Evolutionary conservation across 441 rosid species (phyloP).

Genomic region (Arabidopsis hybrid): DNA sequence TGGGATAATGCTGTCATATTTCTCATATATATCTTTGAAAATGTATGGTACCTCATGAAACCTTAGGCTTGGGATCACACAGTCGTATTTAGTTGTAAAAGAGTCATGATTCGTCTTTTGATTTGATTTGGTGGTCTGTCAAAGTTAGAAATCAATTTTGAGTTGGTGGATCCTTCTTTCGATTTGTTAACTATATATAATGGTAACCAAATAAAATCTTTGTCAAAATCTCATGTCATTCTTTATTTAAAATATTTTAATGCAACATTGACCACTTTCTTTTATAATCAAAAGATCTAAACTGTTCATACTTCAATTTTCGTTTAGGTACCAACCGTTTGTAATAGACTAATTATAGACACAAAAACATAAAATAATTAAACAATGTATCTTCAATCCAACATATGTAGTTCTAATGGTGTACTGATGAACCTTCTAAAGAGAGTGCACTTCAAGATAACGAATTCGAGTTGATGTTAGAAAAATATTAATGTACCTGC

Average conservation of each 20-base stretch:
- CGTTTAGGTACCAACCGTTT: neutral
- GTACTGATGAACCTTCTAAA: neutral
- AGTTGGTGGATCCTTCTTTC: slow-evolving; percentile 17
- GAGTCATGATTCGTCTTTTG: slow-evolving; percentile 12
- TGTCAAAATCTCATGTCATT: neutral
- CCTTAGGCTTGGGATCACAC: neutral
- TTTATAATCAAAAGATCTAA: neutral
- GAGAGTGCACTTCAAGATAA: neutral
- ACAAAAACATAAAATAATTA: neutral
- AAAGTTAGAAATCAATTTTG: neutral
- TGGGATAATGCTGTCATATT: neutral
- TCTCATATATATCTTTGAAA: neutral
- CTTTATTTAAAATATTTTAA: neutral
- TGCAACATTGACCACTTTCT: slow-evolving; percentile 2
- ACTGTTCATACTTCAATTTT: neutral
- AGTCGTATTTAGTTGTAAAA: slow-evolving; percentile 25
- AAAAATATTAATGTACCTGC: neutral
- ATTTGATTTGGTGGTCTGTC: slow-evolving; percentile 16
- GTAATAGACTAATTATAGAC: neutral
- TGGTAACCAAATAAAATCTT: neutral
- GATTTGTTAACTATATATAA: neutral
- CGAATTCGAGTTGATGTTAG: neutral
- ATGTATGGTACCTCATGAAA: neutral
- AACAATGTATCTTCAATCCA: neutral
- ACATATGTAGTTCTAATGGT: neutral